A percentile compares a stretch with the other conserved stretches of the same genome.
Evolutionary conservation across 345 rosid genomes (phyloP).

Genomic region (Barbarea vulgaris): DNA sequence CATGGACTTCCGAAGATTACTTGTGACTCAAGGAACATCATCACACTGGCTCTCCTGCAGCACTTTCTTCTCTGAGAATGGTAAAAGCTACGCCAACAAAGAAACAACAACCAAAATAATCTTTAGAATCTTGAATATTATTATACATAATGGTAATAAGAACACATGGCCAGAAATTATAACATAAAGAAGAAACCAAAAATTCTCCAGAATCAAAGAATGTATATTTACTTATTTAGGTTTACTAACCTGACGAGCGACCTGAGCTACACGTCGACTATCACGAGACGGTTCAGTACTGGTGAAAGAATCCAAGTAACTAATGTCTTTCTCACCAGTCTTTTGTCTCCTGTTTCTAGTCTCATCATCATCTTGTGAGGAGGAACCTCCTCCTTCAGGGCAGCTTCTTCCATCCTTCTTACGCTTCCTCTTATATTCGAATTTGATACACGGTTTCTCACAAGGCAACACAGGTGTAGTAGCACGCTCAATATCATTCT

Average conservation of each 20-base stretch:
- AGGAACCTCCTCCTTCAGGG: slow-evolving; percentile 36
- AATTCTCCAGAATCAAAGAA: background rate
- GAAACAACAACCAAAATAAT: background rate
- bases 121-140: background rate
- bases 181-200: background rate
- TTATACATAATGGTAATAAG: background rate
- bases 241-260: slow-evolving; percentile 72
- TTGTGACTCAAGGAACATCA: slow-evolving; percentile 37
- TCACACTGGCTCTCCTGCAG: slow-evolving; percentile 37
- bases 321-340: slow-evolving; percentile 47
- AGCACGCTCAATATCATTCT: slow-evolving; percentile 41
- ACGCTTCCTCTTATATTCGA: slow-evolving; percentile 74
- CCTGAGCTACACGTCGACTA: slow-evolving; percentile 51
- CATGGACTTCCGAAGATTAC: background rate
- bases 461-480: slow-evolving; percentile 33
- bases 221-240: background rate
- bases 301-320: slow-evolving; percentile 45
- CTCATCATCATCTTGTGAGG: slow-evolving; percentile 49
- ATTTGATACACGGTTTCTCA: slow-evolving; percentile 50
- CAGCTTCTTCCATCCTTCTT: slow-evolving; percentile 59
- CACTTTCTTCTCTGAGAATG: slow-evolving; percentile 55
- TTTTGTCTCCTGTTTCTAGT: slow-evolving; percentile 43
- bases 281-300: slow-evolving; percentile 55
- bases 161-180: background rate
- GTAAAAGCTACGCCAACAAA: slow-evolving; percentile 54